Evolutionary conservation across 768 basidiomycete genomes (phyloP).

Genomic region (Trametes cingulata): DNA sequence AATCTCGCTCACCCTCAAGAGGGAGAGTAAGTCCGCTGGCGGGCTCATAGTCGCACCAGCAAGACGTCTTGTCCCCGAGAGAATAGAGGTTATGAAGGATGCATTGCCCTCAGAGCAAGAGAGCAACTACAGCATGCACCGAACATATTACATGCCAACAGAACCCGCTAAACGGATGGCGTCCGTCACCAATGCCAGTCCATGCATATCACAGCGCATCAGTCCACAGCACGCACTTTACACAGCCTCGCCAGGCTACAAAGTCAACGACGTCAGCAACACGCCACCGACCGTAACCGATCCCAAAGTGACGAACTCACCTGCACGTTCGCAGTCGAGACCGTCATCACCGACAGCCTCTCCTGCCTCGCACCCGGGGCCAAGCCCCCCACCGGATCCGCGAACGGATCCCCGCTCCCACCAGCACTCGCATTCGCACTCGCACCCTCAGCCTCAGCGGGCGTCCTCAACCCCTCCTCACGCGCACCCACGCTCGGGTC

Average conservation of each 20-base stretch:
- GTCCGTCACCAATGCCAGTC: no score
- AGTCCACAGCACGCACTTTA: neutral
- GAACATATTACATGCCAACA: no score
- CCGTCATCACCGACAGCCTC: slow-evolving; percentile 10
- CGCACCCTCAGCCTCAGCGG: neutral
- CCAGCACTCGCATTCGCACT: neutral
- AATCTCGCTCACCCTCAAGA: no score
- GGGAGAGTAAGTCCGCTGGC: no score
- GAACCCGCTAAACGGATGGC: no score
- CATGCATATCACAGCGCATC: no score
- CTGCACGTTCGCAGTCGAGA: slow-evolving; percentile 2
- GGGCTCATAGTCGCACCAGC: no score
- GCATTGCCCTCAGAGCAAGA: no score
- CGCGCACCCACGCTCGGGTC: slow-evolving; percentile 5
- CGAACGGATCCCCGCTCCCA: slow-evolving; percentile 3
- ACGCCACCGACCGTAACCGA: neutral
- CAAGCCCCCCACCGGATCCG: neutral
- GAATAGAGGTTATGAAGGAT: no score
- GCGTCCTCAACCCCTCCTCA: neutral
- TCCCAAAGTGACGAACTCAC: neutral
- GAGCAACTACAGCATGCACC: no score
- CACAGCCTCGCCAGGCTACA: slow-evolving; percentile 16
- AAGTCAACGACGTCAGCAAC: neutral
- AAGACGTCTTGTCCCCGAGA: no score
- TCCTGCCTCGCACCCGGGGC: neutral